phyloP scores from a whole-genome alignment of 352 stramenopile species.

The Bremia lactucae region DNA sequence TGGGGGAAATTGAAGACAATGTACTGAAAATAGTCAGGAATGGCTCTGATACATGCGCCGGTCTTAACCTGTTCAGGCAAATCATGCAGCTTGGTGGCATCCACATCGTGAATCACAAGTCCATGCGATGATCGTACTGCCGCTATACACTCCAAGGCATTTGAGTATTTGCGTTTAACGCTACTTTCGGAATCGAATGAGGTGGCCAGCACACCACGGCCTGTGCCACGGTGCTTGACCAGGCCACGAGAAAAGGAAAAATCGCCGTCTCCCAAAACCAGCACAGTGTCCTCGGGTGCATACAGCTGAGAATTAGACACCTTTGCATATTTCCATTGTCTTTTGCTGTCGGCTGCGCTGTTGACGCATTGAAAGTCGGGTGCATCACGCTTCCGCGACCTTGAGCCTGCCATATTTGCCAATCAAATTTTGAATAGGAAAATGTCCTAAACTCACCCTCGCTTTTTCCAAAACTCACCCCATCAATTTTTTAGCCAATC shows the following conservation, averaged over 20 bases:
- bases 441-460: too few species aligned
- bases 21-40: slow-evolving; percentile 61
- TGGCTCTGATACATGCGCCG: slow-evolving; percentile 3
- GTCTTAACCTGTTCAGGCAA: slow-evolving; percentile 28
- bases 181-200: slow-evolving; percentile 64
- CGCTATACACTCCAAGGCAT: slow-evolving; percentile 58
- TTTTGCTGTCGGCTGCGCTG: slow-evolving; percentile 9
- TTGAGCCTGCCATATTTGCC: slow-evolving; percentile 18
- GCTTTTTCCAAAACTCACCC: too few species aligned
- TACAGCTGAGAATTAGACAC: slow-evolving; percentile 29
- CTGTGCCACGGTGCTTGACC: slow-evolving; percentile 46
- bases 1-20: slow-evolving; percentile 88
- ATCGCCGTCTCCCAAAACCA: slow-evolving; percentile 78
- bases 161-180: slow-evolving; percentile 69
- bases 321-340: slow-evolving; percentile 15
- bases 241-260: slow-evolving; percentile 76
- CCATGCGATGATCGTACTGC: slow-evolving; percentile 31
- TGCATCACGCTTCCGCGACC: slow-evolving; percentile 8
- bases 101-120: slow-evolving; percentile 60
- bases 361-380: not conserved
- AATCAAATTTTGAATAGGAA: too few species aligned
- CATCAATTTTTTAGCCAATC: too few species aligned
- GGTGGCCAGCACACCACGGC: slow-evolving; percentile 49
- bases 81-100: slow-evolving; percentile 67
- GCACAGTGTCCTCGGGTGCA: slow-evolving; percentile 34